Evolutionary conservation across 2,329 filamentous ascomycete genomes (phyloP), one percentile per base, ranked within the genome.

Genomic region (Arthroderma uncinatum): DNA sequence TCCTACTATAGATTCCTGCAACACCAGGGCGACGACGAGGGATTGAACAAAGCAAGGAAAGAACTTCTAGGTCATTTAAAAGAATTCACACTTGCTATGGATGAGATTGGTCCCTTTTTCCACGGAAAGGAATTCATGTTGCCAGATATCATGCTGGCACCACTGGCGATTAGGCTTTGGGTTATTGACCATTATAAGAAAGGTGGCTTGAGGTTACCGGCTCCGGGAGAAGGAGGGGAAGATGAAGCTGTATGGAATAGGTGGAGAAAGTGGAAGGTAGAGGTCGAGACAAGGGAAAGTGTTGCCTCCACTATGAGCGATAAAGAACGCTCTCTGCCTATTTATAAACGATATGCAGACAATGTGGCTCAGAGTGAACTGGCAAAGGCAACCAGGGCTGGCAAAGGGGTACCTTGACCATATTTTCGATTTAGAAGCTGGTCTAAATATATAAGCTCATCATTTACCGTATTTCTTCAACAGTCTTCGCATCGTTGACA

Each of bases 401-500:
- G 86, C 0, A 77, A 75, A 57, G 79, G 75, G 9, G 76, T 89
- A 19, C 52, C 50, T 54, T 47, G 30, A 54, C 7, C 28, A 30
- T 30, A 30, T 30, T 30, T 7, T 30, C 28, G 28, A 30, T 7
- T 30, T 4, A 30, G 7, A 7, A 30, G 28, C 28, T 7, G 7
- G 28, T 21, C 5, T n/a, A 23, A 39, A 19, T 42, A 21, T 47
- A 47, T 8, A 25, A n/a, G 19, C 5, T 57, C 85, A 34, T 30
- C 21, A 34, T 34, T 63, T 59, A 5, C 78, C 83, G 70, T 95
- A 95, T 67, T 89, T 94, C 42, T 74, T 74, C 28, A 88, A 73
- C 63, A 96, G 74, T 62, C 75, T 81, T 68, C 78, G 81, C 87
- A 95, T 93, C 56, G 94, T 93, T 3, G 79, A 79, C 71, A 92